Evolutionary conservation across 805 yeast genomes (phyloP).

Genomic region (Vanderwaltozyma polyspora): DNA sequence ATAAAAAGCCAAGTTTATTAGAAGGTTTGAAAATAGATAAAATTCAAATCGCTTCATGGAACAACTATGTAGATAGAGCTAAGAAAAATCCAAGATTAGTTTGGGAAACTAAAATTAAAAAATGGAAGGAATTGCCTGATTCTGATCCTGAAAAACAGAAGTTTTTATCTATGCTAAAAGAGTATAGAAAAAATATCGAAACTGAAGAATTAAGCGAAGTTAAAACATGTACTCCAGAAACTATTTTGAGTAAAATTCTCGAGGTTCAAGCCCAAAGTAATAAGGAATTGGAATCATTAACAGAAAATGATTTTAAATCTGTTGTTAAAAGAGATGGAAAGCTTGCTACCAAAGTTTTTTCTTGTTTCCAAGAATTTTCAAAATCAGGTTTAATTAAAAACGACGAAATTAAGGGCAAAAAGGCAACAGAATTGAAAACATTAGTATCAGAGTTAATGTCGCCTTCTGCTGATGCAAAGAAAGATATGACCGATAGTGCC

Average conservation of each 20-base stretch:
- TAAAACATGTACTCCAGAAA: slow-evolving; percentile 33
- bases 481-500: slow-evolving; percentile 14
- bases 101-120: slow-evolving; percentile 20
- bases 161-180: slow-evolving; percentile 15
- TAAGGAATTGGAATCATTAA: slow-evolving; percentile 13
- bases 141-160: slow-evolving; percentile 18
- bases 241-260: slow-evolving; percentile 36
- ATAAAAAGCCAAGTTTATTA: slow-evolving; percentile 64
- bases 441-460: slow-evolving; percentile 11
- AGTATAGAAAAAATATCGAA: slow-evolving; percentile 18
- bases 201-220: slow-evolving; percentile 14
- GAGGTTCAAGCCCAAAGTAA: slow-evolving; percentile 11
- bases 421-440: slow-evolving; percentile 7
- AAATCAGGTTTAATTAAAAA: slow-evolving; percentile 13
- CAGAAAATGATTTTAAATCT: slow-evolving; percentile 25
- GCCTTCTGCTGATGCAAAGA: slow-evolving; percentile 15
- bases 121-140: slow-evolving; percentile 15
- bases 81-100: slow-evolving; percentile 31
- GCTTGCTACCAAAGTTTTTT: slow-evolving; percentile 12
- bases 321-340: slow-evolving; percentile 28
- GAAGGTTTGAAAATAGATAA: slow-evolving; percentile 61
- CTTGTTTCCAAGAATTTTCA: slow-evolving; percentile 17
- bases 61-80: slow-evolving; percentile 53
- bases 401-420: slow-evolving; percentile 5
- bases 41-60: slow-evolving; percentile 66